Evolutionary conservation across 169 alveolate genomes (phyloP).

Genomic region (Plasmodium coatneyi): DNA sequence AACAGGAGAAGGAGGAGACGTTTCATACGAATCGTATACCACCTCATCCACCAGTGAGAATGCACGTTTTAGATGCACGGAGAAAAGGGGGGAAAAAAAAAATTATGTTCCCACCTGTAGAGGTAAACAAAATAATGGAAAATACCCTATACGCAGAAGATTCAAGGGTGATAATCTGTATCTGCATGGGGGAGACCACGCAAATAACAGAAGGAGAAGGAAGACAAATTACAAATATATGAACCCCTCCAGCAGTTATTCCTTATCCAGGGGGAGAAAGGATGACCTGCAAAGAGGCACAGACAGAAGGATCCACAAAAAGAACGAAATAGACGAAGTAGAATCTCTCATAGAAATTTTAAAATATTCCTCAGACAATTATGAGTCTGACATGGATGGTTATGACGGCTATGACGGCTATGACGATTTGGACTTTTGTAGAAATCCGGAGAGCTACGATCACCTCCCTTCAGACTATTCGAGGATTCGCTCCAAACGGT

Average conservation of each 20-base stretch:
- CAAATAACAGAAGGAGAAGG: neutral
- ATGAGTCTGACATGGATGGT: neutral
- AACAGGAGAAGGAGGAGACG: neutral
- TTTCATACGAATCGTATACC: neutral
- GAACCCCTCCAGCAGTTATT: neutral
- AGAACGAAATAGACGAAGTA: conserved; percentile 10
- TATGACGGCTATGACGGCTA: too few relatives aligned
- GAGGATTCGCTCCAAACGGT: neutral
- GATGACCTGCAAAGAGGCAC: neutral
- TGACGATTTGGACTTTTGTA: neutral
- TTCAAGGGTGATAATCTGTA: neutral
- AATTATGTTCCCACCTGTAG: too few relatives aligned
- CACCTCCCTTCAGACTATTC: neutral
- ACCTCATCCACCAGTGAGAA: neutral
- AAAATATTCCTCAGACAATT: conserved; percentile 20
- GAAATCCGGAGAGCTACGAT: neutral
- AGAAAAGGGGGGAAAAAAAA: too few relatives aligned
- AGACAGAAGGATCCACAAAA: neutral
- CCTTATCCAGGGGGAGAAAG: neutral
- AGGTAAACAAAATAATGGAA: neutral
- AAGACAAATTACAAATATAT: neutral
- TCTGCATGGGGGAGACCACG: neutral
- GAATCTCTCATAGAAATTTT: conserved; percentile 39
- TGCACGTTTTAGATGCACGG: neutral
- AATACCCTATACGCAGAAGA: neutral